These are phyloP conservation scores for Populus nigra DNA, from an alignment of 345 rosid genomes.

Conservation along the genomic window DNA sequence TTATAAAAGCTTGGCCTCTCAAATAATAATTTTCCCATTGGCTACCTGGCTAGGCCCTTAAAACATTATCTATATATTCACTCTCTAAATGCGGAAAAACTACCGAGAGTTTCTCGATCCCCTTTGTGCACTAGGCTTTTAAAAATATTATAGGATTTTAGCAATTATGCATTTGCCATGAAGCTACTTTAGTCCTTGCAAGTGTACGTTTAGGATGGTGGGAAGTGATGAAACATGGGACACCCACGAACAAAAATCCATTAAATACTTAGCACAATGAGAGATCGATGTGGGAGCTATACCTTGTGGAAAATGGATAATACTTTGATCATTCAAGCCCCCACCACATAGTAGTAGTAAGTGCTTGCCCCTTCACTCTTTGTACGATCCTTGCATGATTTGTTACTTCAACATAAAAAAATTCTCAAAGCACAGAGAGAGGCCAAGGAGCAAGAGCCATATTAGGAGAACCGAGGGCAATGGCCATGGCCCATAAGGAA, in stretches of 20 bases:
- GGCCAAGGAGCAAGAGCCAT: background rate
- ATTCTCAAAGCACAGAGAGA: background rate
- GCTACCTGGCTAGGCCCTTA: background rate
- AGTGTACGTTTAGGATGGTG: background rate
- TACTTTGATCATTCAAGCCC: background rate
- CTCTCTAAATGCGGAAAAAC: background rate
- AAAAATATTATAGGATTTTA: too few species aligned
- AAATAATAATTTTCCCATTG: background rate
- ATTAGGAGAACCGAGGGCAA: background rate
- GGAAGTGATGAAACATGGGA: constrained; percentile 4
- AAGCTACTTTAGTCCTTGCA: background rate
- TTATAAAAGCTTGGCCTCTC: background rate
- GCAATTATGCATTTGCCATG: background rate
- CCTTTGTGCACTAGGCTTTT: too few species aligned
- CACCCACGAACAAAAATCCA: background rate
- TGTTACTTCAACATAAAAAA: background rate
- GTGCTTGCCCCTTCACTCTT: background rate
- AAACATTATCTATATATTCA: background rate
- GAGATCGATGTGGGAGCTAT: constrained; percentile 1
- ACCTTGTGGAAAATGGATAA: background rate
- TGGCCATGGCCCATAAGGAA: background rate
- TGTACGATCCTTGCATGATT: background rate
- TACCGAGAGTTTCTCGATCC: background rate
- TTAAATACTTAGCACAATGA: background rate
- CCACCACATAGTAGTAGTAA: background rate